These are phyloP conservation scores for Stephanodiscus minutulus DNA, from an alignment of 108 stramenopile genomes.

Conservation along the genomic window DNA sequence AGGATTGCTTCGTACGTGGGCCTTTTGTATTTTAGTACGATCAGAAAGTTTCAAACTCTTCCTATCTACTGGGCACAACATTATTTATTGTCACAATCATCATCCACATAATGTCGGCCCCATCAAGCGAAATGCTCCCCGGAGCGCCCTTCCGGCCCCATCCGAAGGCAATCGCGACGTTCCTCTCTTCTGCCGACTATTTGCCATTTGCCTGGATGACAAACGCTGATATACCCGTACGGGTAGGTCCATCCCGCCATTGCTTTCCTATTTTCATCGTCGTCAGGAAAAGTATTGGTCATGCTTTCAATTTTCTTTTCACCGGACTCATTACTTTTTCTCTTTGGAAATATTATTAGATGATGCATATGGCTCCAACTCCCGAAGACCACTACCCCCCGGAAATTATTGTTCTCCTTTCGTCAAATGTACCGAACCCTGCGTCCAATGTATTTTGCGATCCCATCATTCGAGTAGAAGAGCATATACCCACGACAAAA, in stretches of 20 bases:
- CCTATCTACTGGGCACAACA: too few relatives aligned
- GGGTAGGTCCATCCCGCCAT: conserved; percentile 17
- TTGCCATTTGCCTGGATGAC: conserved; percentile 75
- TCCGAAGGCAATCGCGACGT: conserved; percentile 70
- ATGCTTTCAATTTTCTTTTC: neutral
- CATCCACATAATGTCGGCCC: too few relatives aligned
- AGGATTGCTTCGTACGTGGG: too few relatives aligned
- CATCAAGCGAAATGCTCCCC: neutral
- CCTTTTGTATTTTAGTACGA: too few relatives aligned
- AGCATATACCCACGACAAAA: conserved; percentile 32
- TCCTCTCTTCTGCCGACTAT: conserved; percentile 70
- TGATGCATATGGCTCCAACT: conserved; percentile 14
- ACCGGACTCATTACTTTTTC: neutral
- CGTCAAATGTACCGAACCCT: conserved; percentile 46
- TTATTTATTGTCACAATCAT: too few relatives aligned
- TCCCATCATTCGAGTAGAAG: conserved; percentile 43
- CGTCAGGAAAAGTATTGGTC: too few relatives aligned
- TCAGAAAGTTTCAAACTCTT: too few relatives aligned
- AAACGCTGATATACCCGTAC: conserved; percentile 79
- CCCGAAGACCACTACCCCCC: conserved; percentile 43
- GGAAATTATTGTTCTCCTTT: conserved; percentile 60
- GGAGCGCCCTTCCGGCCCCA: conserved; percentile 53
- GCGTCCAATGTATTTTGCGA: conserved; percentile 36
- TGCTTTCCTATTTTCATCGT: too few relatives aligned
- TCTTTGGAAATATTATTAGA: neutral